A percentile compares a stretch with the other conserved stretches of the same genome.
phyloP scores from a whole-genome alignment of 2,329 filamentous ascomycete genomes.

The Fusarium equiseti region DNA sequence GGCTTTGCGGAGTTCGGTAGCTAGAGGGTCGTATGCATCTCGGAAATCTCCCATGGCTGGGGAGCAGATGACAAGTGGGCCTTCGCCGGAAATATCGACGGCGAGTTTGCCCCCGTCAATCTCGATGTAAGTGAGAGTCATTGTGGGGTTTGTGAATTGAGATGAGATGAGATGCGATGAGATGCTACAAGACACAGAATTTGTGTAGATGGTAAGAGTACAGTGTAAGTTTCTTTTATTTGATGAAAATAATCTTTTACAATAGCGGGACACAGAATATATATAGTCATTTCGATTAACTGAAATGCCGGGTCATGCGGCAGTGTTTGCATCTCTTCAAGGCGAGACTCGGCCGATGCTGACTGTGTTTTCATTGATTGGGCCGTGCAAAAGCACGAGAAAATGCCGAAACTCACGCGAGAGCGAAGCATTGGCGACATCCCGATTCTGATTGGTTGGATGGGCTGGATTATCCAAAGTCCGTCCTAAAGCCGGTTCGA shows the following conservation, averaged over 20 bases:
- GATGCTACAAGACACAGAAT: background rate
- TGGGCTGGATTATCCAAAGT: accelerated
- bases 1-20: constrained; percentile 2
- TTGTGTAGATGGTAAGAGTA: accelerated
- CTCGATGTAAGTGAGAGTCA: constrained; percentile 31
- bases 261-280: background rate
- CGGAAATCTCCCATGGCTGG: constrained; percentile 33
- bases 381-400: constrained; percentile 15
- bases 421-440: background rate
- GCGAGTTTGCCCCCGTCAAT: constrained; percentile 33
- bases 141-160: background rate
- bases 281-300: background rate
- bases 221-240: background rate
- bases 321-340: background rate
- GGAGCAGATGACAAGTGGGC: constrained; percentile 33
- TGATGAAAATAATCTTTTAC: accelerated
- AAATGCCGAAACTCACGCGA: constrained; percentile 25
- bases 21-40: constrained; percentile 23
- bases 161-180: background rate
- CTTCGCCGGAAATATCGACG: constrained; percentile 21
- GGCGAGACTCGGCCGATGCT: constrained; percentile 6
- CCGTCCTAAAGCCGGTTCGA: background rate
- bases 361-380: background rate
- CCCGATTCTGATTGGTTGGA: accelerated
- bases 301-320: background rate